These are phyloP conservation scores for Solanum hybrid DNA, from an alignment of 305 asterid genomes.

Conservation along the genomic window DNA sequence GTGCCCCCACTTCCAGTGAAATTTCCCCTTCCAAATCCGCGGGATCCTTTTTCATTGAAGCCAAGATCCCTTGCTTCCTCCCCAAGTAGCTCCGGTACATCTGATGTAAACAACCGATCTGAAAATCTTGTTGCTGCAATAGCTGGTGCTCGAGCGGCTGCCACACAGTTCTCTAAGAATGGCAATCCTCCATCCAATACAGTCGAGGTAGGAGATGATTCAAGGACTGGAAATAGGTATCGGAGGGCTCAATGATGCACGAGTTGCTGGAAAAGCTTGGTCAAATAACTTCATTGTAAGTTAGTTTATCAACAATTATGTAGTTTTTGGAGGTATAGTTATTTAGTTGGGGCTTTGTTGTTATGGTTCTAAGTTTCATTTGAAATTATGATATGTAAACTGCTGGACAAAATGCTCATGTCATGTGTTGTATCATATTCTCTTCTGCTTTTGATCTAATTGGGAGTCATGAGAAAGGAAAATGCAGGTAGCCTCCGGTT, in stretches of 20 bases:
- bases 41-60: constrained; percentile 45
- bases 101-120: constrained; percentile 38
- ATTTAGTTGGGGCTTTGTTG: background rate
- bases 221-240: constrained; percentile 25
- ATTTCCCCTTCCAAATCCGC: constrained; percentile 58
- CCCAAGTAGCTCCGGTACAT: constrained; percentile 11
- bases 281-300: background rate
- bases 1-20: constrained; percentile 47
- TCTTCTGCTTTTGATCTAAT: background rate
- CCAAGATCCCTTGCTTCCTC: constrained; percentile 50
- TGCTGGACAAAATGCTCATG: background rate
- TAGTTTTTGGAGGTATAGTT: background rate
- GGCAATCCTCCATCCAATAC: constrained; percentile 4
- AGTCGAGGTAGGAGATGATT: constrained; percentile 8
- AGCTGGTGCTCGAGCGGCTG: constrained; percentile 75
- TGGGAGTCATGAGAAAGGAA: background rate
- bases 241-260: constrained; percentile 7
- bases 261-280: background rate
- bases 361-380: background rate
- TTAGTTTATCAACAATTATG: background rate
- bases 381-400: background rate
- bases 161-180: constrained; percentile 58
- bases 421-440: background rate
- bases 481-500: background rate
- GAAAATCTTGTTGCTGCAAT: constrained; percentile 54